Evolutionary conservation across 345 rosid genomes (phyloP).

Genomic region (Chamaenerion angustifolium): DNA sequence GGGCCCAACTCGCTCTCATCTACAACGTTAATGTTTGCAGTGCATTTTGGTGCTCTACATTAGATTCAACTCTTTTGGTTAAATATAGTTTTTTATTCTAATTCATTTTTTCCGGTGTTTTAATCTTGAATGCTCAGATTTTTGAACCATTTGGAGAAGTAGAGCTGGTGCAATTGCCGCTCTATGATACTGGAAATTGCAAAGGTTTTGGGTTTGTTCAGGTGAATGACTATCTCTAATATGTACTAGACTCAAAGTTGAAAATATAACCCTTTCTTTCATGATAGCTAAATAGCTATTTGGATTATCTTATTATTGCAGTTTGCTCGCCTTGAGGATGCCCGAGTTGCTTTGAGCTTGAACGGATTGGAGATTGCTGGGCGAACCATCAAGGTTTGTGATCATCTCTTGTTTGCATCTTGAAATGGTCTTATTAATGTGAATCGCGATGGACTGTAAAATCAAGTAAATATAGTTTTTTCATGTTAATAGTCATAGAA

Average conservation of each 20-base stretch:
- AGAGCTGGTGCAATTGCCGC: conserved; percentile 92
- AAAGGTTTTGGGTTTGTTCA: conserved; percentile 98
- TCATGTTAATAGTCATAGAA: no score
- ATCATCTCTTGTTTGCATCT: no score
- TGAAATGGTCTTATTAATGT: no score
- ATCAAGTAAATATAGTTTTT: no score
- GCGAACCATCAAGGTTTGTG: conserved; percentile 63
- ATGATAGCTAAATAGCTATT: not conserved
- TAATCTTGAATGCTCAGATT: conserved; percentile 33
- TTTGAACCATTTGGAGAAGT: conserved; percentile 90
- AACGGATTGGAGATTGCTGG: conserved; percentile 93
- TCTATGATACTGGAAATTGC: conserved; percentile 75
- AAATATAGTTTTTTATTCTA: no score
- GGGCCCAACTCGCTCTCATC: no score
- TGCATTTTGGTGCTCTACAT: no score
- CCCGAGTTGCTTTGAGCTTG: conserved; percentile 74
- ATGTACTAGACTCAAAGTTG: not conserved
- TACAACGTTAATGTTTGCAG: no score
- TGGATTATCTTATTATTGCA: conserved; percentile 10
- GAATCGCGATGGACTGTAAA: no score
- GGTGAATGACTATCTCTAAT: conserved; percentile 26
- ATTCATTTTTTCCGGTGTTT: no score
- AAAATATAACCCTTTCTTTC: no score
- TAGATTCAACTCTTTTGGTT: no score
- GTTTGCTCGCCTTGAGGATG: conserved; percentile 95